Evolutionary conservation across 805 yeast genomes (phyloP).

Genomic region (Ogataea saltuana): DNA sequence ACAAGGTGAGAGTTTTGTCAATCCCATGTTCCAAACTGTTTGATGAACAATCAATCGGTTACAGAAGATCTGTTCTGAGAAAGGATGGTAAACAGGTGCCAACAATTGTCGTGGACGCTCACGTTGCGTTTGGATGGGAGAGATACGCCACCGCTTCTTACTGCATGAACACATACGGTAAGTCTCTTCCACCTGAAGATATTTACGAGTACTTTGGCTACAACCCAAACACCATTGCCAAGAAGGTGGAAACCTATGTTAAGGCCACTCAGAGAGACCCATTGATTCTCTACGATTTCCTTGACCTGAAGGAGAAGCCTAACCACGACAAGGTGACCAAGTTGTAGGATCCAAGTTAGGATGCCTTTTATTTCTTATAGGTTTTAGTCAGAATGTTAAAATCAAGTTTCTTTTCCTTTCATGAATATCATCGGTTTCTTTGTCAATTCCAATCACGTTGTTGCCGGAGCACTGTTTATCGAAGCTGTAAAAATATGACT

Average conservation of each 20-base stretch:
- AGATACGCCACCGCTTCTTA: constrained; percentile 95
- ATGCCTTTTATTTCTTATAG: too few relatives aligned
- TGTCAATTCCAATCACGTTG: too few relatives aligned
- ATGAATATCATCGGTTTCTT: too few relatives aligned
- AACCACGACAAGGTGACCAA: constrained; percentile 24
- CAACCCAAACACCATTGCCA: constrained; percentile 87
- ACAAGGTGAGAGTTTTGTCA: constrained; percentile 81
- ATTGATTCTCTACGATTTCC: constrained; percentile 33
- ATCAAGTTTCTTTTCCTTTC: too few relatives aligned
- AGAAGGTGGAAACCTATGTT: constrained; percentile 34
- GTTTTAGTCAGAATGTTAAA: too few relatives aligned
- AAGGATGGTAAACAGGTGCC: constrained; percentile 72
- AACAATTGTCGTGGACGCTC: constrained; percentile 88
- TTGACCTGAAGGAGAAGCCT: constrained; percentile 35
- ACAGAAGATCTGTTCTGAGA: constrained; percentile 85
- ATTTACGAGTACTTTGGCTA: constrained; percentile 85
- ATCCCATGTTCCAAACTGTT: constrained; percentile 90
- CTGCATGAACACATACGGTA: constrained; percentile 95
- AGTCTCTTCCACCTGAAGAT: constrained; percentile 85
- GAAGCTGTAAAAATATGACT: too few relatives aligned
- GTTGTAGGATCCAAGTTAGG: constrained; percentile 10
- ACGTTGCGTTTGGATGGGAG: constrained; percentile 89
- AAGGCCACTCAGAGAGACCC: constrained; percentile 27
- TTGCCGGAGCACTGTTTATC: too few relatives aligned
- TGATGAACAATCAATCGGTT: constrained; percentile 78